A percentile compares a stretch with the other conserved stretches of the same genome.
Evolutionary conservation across 1,284 basidiomycete genomes (phyloP).

Genomic region (Pyrrhoderma noxium): DNA sequence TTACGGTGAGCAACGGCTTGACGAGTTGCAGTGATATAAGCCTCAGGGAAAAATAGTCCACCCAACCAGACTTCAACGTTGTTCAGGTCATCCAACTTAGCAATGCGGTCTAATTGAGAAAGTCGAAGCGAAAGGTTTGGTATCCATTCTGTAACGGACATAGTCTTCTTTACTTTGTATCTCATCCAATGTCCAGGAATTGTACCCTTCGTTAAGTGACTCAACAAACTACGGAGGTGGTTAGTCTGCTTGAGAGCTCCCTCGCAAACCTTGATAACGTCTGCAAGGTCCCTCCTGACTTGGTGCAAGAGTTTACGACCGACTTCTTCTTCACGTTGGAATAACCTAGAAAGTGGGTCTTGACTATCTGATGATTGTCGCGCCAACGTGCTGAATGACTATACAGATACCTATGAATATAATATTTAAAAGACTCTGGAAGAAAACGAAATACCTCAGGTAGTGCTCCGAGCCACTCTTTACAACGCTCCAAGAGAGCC

Average conservation of each 20-base stretch:
- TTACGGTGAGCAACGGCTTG: conserved; percentile 89
- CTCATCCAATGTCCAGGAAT: conserved; percentile 83
- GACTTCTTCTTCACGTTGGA: conserved; percentile 80
- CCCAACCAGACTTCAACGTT: conserved; percentile 85
- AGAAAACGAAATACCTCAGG: conserved; percentile 53
- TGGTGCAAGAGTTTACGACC: conserved; percentile 70
- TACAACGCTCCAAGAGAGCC: conserved; percentile 67
- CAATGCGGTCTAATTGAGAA: conserved; percentile 73
- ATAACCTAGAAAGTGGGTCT: conserved; percentile 83
- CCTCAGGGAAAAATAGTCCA: conserved; percentile 91
- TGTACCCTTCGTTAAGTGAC: conserved; percentile 81
- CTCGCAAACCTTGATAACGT: conserved; percentile 78
- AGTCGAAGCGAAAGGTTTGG: conserved; percentile 75
- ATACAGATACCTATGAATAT: background rate
- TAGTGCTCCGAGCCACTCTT: conserved; percentile 73
- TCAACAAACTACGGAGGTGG: conserved; percentile 82
- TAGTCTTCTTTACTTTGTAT: conserved; percentile 80
- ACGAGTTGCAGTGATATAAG: conserved; percentile 89
- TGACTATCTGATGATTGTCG: conserved; percentile 63
- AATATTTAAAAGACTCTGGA: conserved; percentile 12
- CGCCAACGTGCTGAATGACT: conserved; percentile 58
- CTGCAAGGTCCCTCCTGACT: conserved; percentile 73
- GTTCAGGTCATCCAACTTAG: conserved; percentile 55
- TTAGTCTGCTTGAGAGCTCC: conserved; percentile 92
- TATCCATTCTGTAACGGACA: conserved; percentile 81